Evolutionary conservation across 2,329 filamentous ascomycete species (phyloP), one percentile per base, ranked within the genome.

Genomic region (Tolypocladium sp.): DNA sequence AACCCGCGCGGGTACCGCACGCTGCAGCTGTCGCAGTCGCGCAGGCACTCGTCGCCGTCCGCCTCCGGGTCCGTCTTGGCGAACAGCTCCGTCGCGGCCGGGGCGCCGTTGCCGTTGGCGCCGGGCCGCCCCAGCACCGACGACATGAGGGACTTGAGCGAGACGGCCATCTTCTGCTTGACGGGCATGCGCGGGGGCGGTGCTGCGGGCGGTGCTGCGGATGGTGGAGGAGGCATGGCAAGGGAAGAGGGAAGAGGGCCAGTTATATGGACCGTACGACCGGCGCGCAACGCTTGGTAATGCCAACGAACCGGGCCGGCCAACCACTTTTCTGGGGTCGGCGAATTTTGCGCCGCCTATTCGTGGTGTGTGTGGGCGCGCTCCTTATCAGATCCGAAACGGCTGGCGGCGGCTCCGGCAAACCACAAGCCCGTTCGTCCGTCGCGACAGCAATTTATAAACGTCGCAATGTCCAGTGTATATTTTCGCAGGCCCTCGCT

Each of bases 31-130:
- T 85, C 84, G 77, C 93, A 99, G 75, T 97, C 93, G 71, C 86
- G 91, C 58, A 90, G 78, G 72, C 94, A 97, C 64, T 92, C 92
- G 46, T 95, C 90, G 63, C 92, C 93, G 73, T 97, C 93, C 49
- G 90, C 76, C 4, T 82, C 79, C n/a, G 89, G 84, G 68, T 89
- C 82, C 42, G 91, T 91, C 65, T 83, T 84, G 57, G 86, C 78
- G 73, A 97, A 97, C 12, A 97, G 79, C 49, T 75, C 70, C 53
- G 71, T 66, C 40, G 74, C 63, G 15, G 71, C 58, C 12, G 74
- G 67, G 55, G 67, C 62, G 42, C 65, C 59, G 13, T 59, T 61
- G 40, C 58, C 62, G 46, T 61, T 65, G 61, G 66, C 67, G 62
- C 59, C 64, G 61, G 67, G 63, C n/a, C 61, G 61, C 54, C 65